phyloP scores from a whole-genome alignment of 2,329 filamentous ascomycete species.

The Teratosphaeria epicoccoides region DNA sequence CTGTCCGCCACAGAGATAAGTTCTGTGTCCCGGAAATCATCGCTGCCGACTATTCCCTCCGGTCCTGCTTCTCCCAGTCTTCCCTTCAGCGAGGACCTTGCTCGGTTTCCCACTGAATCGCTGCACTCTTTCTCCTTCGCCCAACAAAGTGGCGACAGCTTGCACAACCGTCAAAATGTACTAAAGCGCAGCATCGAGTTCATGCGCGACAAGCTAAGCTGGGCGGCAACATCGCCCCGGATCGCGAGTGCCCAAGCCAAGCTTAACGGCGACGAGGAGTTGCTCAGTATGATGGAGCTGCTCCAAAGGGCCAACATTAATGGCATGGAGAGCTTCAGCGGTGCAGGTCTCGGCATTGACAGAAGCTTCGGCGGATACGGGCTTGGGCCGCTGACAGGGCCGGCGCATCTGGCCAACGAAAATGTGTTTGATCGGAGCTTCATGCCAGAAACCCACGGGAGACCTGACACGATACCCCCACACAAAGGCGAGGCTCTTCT shows the following conservation, averaged over 20 bases:
- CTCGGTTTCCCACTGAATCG: constrained; percentile 87
- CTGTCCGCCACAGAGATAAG: constrained; percentile 52
- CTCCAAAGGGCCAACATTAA: constrained; percentile 72
- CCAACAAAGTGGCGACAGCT: constrained; percentile 82
- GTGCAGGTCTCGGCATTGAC: constrained; percentile 4
- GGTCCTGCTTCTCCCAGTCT: constrained; percentile 57
- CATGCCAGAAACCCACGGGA: constrained; percentile 29
- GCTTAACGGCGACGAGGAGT: constrained; percentile 69
- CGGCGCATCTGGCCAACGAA: constrained; percentile 58
- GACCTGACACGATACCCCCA: constrained; percentile 13
- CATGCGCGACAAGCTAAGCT: constrained; percentile 83
- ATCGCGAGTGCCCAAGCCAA: constrained; percentile 77
- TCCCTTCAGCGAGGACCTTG: constrained; percentile 74
- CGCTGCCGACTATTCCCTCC: constrained; percentile 22
- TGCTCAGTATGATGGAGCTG: constrained; percentile 84
- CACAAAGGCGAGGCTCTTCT: neutral
- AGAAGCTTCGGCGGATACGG: constrained; percentile 13
- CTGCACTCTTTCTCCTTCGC: constrained; percentile 97
- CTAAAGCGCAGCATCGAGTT: constrained; percentile 91
- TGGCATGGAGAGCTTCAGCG: constrained; percentile 41
- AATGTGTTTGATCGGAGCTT: constrained; percentile 86
- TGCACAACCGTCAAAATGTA: constrained; percentile 86
- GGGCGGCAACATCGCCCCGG: constrained; percentile 63
- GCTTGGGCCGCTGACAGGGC: constrained; percentile 65
- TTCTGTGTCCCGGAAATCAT: constrained; percentile 44